Base-by-base conservation (phyloP, 495 filamentous ascomycete species). In the Hypomontagnella monticulosa region DNA sequence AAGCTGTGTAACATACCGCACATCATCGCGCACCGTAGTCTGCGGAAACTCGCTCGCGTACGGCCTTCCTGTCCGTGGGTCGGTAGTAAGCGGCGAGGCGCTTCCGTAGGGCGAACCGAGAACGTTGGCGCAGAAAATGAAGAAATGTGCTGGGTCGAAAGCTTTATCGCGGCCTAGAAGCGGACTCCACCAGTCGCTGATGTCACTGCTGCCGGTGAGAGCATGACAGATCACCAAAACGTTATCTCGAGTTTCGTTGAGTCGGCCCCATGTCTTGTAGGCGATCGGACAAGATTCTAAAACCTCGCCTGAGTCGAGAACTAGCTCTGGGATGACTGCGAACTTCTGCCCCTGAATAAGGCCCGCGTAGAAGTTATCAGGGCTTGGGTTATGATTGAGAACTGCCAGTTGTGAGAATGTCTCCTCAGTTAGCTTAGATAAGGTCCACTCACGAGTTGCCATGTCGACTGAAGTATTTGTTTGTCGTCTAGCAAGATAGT, bases 21-120 rank as follows among this genome's bases (percentile, higher is more conserved):
- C 75, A 71, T 79, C 76, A 40, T 79, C 76, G 9, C 76, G 69
- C 30, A 79, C 67, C 5, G 74, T 78, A 10, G 77, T 79, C 43
- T 65, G 55, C 2, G 77, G 77, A 46, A 79, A 79, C 3, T 67
- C 61, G 52, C 72, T 70, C 4, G 74, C 77, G 42, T 76, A 78
- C 23, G 55, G 71, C 18, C 49, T 40, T 14, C 73, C 71, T 16
- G 73, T 76, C 40, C 57, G 51, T 18, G 66, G 68, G 42, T 74
- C 62, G 9, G 50, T 63, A 11, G 64, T 66, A 27, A 79, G 55
- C 11, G 76, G 71, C 10, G 73, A 76, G 0, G 73, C 70, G 42
- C 74, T 70, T 0, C 77, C 77, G 57, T 78, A 78, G 0, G 75
- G 75, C 9, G 72, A 74, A 9, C 77, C 77, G 15, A 79, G 63